A percentile compares a stretch with the other conserved stretches of the same genome.
Evolutionary conservation across 768 basidiomycete species (phyloP).

Genomic region (Kwoniella sp.): DNA sequence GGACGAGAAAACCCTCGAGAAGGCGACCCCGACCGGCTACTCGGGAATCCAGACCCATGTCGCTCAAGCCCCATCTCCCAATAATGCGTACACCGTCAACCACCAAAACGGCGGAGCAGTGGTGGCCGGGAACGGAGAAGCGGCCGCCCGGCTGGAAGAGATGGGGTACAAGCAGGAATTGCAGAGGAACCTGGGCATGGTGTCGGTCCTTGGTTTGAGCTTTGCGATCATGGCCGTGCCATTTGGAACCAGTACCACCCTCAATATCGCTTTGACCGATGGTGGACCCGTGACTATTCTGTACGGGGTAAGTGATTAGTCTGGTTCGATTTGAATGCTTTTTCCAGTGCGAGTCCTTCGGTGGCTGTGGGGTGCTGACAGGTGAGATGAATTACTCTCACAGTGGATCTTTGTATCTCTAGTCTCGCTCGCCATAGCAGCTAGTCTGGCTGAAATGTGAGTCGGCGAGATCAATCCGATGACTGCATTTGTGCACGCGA

Average conservation of each 20-base stretch:
- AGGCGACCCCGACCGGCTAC: background rate
- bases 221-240: slow-evolving; percentile 54
- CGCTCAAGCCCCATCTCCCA: background rate
- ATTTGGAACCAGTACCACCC: slow-evolving; percentile 43
- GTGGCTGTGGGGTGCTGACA: background rate
- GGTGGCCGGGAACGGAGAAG: slow-evolving; percentile 4
- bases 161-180: slow-evolving; percentile 53
- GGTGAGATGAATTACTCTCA: background rate
- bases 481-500: no score
- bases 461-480: background rate
- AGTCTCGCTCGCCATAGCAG: slow-evolving; percentile 42
- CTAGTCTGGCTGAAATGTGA: slow-evolving; percentile 48
- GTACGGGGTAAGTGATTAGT: slow-evolving; percentile 42
- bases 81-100: background rate
- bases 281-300: slow-evolving; percentile 52
- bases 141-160: slow-evolving; percentile 36
- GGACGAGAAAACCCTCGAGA: slow-evolving; percentile 1
- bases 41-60: background rate
- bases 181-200: slow-evolving; percentile 46
- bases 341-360: no score
- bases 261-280: slow-evolving; percentile 48
- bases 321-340: background rate
- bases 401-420: slow-evolving; percentile 47
- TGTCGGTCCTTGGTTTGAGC: slow-evolving; percentile 45
- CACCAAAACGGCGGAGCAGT: background rate